Evolutionary conservation across 2,329 filamentous ascomycete species (phyloP).

Genomic region (Tolypocladium capitatum): DNA sequence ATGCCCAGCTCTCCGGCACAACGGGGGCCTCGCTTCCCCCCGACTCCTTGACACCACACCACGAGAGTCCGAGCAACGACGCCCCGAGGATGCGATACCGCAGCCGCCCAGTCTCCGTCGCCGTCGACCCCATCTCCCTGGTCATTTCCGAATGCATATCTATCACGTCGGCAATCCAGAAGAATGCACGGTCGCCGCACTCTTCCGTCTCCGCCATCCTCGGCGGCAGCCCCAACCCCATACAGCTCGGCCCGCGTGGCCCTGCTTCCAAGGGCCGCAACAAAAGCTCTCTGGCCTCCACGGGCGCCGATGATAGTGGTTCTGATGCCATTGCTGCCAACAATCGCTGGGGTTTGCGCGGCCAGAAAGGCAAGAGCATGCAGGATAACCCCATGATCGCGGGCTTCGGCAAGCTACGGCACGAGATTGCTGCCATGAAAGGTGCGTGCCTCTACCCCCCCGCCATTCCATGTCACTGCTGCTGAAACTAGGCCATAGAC

Average conservation of each 20-base stretch:
- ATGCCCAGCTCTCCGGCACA: constrained; percentile 13
- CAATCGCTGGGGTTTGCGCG: constrained; percentile 84
- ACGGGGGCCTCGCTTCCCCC: constrained; percentile 12
- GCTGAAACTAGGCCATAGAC: constrained; percentile 36
- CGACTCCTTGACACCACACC: neutral
- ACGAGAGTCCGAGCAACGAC: constrained; percentile 9
- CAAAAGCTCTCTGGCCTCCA: constrained; percentile 22
- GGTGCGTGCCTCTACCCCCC: constrained; percentile 27
- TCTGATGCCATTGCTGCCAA: constrained; percentile 42
- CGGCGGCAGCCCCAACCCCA: constrained; percentile 54
- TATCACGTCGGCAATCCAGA: constrained; percentile 95
- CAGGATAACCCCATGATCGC: constrained; percentile 95
- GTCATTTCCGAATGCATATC: constrained; percentile 98
- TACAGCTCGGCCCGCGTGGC: constrained; percentile 37
- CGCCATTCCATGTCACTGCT: neutral
- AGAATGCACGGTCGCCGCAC: constrained; percentile 90
- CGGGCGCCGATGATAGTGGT: constrained; percentile 24
- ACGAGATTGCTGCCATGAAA: constrained; percentile 76
- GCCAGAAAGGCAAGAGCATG: constrained; percentile 93
- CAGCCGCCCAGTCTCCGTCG: constrained; percentile 57
- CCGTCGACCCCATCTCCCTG: constrained; percentile 79
- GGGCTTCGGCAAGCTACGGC: constrained; percentile 78
- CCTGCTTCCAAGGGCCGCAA: constrained; percentile 26
- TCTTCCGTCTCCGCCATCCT: constrained; percentile 93
- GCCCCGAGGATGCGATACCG: constrained; percentile 42